Conservation (phyloP, 331 rosid genomes). For the Phaseolus coccineus region DNA sequence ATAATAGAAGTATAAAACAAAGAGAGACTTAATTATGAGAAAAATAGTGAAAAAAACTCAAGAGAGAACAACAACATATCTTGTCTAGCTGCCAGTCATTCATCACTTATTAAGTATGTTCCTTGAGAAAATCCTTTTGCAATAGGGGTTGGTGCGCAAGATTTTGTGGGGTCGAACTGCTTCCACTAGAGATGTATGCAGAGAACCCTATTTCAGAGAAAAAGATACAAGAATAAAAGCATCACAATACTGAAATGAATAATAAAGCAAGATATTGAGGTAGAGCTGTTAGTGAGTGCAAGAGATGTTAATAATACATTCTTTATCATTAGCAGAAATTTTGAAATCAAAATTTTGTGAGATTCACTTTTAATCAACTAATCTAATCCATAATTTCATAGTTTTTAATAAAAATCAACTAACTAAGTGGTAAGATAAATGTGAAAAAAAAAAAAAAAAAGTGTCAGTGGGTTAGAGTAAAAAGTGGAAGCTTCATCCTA, state of each 20-base stretch:
- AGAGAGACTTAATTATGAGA: not conserved
- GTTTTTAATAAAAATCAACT: not conserved
- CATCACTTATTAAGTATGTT: conserved; percentile 4
- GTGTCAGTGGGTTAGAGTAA: not conserved
- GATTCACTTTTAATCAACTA: not conserved
- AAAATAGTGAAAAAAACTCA: not conserved
- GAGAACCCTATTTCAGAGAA: conserved; percentile 17
- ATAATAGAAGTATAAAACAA: not conserved
- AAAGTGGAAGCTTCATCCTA: too few species aligned
- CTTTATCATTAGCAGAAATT: not conserved
- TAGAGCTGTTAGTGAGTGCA: not conserved
- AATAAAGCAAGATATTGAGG: not conserved
- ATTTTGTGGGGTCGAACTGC: conserved; percentile 14
- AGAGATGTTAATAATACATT: not conserved
- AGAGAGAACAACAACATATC: conserved; percentile 1
- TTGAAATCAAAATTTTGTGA: not conserved
- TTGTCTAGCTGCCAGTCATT: not conserved
- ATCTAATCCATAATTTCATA: not conserved
- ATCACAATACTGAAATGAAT: not conserved
- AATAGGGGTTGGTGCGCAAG: conserved; percentile 7
- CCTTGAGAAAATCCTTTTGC: conserved; percentile 9
- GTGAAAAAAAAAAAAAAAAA: not conserved
- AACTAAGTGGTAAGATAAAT: not conserved
- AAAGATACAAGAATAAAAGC: conserved; percentile 35
- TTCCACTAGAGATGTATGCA: conserved; percentile 7